Evolutionary conservation across 164 flowering plant species (phyloP), one percentile per base, ranked within the genome.

Genomic region (Vitis vinifera): DNA sequence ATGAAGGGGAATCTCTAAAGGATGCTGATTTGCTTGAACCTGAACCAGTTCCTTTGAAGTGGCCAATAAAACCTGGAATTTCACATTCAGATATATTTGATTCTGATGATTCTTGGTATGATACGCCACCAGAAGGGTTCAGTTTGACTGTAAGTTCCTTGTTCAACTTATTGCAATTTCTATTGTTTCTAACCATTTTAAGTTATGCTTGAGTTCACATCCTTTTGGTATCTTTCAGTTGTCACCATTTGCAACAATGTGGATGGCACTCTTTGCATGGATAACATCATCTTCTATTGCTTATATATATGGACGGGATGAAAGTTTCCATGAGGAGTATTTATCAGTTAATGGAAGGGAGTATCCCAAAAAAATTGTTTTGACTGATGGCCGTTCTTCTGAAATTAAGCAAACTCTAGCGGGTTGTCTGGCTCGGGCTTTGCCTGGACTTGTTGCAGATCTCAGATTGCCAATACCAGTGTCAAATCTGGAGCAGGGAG

Each of bases 171-270:
- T 3, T 16, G 6, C n/a, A 52, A 16, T 11, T 23, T 37, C 16
- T 31, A 27, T 63, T 2, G 62, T 37, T 55, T 37, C 14, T 16
- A 17, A 55, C 53, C 9, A 14, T 71, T 30, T 70, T 37, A 17
- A 15, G 53, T 63, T 27, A 16, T 23, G 13, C 19, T 14, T 37
- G 19, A 8, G 9, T 52, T 6, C 29, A 9, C 56, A 14, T 48
- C 16, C 4, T 8, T 58, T 69, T 62, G 27, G 51, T 50, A 51
- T 50, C n/a, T 66, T 71, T 68, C 65, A 92, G 97, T 71, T 95
- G 53, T 93, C 97, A 15, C 76, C 94, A 77, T 93, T 95, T 81
- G 92, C 94, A 56, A 84, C 88, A 57, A 93, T 93, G 92, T 93
- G 89, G 88, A 84, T 79, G 77, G 81, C 91, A 65, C 87, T 95